phyloP scores from a whole-genome alignment of 129 eudicot genomes.

The Centella asiatica region DNA sequence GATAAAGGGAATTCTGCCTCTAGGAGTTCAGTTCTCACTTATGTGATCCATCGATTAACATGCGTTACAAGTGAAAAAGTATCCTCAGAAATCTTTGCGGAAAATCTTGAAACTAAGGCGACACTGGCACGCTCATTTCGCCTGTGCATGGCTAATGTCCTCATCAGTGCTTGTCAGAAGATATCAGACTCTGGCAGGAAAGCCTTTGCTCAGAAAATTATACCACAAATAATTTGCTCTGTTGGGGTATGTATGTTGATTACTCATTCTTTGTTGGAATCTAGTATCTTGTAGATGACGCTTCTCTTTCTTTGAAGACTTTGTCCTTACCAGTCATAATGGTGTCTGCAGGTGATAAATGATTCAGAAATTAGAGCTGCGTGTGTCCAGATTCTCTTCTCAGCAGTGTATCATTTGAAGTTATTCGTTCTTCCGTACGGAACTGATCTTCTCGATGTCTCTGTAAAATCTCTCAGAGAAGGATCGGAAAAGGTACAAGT shows the following conservation, averaged over 20 bases:
- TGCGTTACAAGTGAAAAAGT: conserved; percentile 14
- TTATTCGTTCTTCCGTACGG: conserved; percentile 49
- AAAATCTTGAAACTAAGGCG: conserved; percentile 13
- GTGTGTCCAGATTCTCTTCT: conserved; percentile 71
- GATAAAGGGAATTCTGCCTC: conserved; percentile 30
- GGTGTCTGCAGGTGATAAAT: conserved; percentile 31
- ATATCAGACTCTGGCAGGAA: conserved; percentile 53
- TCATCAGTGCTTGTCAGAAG: conserved; percentile 89
- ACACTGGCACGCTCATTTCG: conserved; percentile 39
- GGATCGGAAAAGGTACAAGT: conserved; percentile 52
- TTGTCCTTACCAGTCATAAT: not conserved
- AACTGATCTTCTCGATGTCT: conserved; percentile 45
- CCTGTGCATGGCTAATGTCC: conserved; percentile 92
- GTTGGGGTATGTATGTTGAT: conserved; percentile 20
- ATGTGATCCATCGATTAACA: conserved; percentile 52
- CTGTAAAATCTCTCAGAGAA: conserved; percentile 46
- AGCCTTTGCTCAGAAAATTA: conserved; percentile 40
- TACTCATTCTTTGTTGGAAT: not conserved
- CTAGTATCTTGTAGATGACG: not conserved
- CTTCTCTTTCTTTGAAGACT: not conserved
- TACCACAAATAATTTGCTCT: conserved; percentile 37
- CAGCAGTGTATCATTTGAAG: conserved; percentile 75
- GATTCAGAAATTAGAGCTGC: conserved; percentile 71
- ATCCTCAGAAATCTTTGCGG: conserved; percentile 17
- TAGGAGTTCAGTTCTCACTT: conserved; percentile 35